phyloP scores from a whole-genome alignment of 2,329 filamentous ascomycete species.

The Stachybotrys chartarum region DNA sequence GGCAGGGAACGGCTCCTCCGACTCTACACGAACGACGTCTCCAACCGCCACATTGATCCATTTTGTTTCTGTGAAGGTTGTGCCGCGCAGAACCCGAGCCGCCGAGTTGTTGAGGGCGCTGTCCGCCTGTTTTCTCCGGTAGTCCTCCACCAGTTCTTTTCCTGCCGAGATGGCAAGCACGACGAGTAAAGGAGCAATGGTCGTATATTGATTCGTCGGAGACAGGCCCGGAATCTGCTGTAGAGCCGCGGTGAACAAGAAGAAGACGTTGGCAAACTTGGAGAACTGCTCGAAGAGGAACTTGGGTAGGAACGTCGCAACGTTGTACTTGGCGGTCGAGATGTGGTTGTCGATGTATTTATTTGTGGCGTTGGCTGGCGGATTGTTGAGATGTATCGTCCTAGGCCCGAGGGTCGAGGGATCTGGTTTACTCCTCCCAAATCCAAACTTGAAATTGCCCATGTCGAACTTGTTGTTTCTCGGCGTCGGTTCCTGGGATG shows the following conservation, averaged over 20 bases:
- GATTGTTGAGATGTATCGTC: slow-evolving; percentile 93
- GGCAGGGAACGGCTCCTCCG: slow-evolving; percentile 89
- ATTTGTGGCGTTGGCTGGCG: slow-evolving; percentile 79
- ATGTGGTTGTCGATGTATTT: slow-evolving; percentile 96
- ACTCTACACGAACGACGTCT: slow-evolving; percentile 87
- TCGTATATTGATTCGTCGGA: slow-evolving; percentile 92
- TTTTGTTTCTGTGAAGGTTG: slow-evolving; percentile 75
- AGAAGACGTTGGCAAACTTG: slow-evolving; percentile 98
- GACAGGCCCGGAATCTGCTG: slow-evolving; percentile 95
- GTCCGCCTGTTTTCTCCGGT: slow-evolving; percentile 81
- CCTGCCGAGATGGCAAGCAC: slow-evolving; percentile 91
- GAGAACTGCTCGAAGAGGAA: slow-evolving; percentile 98
- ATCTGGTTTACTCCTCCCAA: slow-evolving; percentile 77
- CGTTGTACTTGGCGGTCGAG: slow-evolving; percentile 95
- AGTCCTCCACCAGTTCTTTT: slow-evolving; percentile 92
- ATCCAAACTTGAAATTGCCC: slow-evolving; percentile 85
- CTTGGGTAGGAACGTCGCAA: slow-evolving; percentile 88
- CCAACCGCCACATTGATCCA: slow-evolving; percentile 94
- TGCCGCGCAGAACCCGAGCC: slow-evolving; percentile 74
- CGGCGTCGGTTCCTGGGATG: slow-evolving; percentile 31
- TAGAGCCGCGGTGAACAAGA: slow-evolving; percentile 90
- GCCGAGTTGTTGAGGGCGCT: slow-evolving; percentile 82
- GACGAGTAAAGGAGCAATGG: slow-evolving; percentile 85
- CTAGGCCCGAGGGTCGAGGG: slow-evolving; percentile 86
- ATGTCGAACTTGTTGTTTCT: slow-evolving; percentile 55